Conservation (phyloP, 148 eudicot species). For the Beta vulgaris region DNA sequence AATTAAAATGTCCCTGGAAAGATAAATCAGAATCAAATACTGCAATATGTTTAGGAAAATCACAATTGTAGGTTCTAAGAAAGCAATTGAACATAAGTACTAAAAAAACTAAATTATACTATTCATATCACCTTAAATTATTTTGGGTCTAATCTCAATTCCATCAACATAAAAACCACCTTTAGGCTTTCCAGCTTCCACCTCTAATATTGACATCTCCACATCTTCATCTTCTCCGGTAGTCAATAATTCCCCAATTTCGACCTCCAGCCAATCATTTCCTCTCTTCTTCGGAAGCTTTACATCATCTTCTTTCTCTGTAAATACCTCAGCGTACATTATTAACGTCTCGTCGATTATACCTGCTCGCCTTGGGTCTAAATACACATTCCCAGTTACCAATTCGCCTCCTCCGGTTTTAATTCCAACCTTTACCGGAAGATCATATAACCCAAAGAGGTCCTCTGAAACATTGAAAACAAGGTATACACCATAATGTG, state of each 20-base stretch:
- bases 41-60: too few relatives aligned
- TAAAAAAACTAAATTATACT: too few relatives aligned
- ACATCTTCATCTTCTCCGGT: conserved; percentile 30
- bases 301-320: neutral
- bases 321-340: neutral
- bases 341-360: conserved; percentile 9
- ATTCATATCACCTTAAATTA: too few relatives aligned
- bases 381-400: conserved; percentile 20
- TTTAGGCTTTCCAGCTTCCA: conserved; percentile 30
- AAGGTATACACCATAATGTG: conserved; percentile 45
- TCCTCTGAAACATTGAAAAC: conserved; percentile 38
- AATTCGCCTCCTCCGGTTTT: conserved; percentile 26
- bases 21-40: too few relatives aligned
- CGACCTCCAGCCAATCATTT: conserved; percentile 67
- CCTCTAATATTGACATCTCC: conserved; percentile 39
- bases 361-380: conserved; percentile 27
- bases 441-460: conserved; percentile 31
- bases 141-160: conserved; percentile 57
- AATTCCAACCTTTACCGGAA: conserved; percentile 29
- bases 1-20: too few relatives aligned
- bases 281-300: conserved; percentile 33
- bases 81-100: too few relatives aligned
- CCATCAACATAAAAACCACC: conserved; percentile 56
- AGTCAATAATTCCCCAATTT: conserved; percentile 44
- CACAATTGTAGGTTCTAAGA: too few relatives aligned